Base-by-base conservation (phyloP, 1,284 basidiomycete genomes). In the Neotropicomus parvogracilis region DNA sequence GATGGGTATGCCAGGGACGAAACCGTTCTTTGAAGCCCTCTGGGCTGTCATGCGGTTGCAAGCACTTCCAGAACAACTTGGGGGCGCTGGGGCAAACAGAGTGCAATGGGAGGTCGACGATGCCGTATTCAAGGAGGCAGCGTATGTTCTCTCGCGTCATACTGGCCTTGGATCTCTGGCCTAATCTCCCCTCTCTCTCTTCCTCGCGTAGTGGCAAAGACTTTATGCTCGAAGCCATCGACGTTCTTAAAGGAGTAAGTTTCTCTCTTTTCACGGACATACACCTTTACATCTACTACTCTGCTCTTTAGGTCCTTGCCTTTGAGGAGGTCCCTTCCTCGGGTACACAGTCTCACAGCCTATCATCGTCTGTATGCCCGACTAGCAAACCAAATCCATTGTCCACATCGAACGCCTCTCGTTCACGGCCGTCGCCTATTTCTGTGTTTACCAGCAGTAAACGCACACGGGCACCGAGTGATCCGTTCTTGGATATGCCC, bases 81-180 rank as follows among this genome's bases (percentile, higher is more conserved):
- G 87, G 44, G 88, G 88, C 50, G 84, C 86, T 43, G 87, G 85
- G 37, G 65, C 66, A 40, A 72, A 72, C 58, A 73, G 74, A 59
- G 80, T 89, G 49, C 75, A 83, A 63, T 90, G 87, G 87, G 83
- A 88, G 68, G 73, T 90, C 32, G 88, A 90, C 63, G 87, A 90
- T 69, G 86, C 86, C 28, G 85, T 90, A 26, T 86, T 89, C 69
- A 86, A 87, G 62, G 87, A 90, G 68, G 77, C 87, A 57, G 87
- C 84, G 86, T 88, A 73, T 74, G 86, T 78, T 31, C 11, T 12
- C 48, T 40, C 55, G 9, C 33, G 6, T 48, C 47, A 54, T 52
- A 48, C 47, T 37, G 20, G 19, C 21, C 29, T 40, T 44, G n/a
- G 12, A 29, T 39, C 8, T 29, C 33, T 40, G 17, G 34, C 48